Percentiles rank a stretch among this genome's conserved stretches.
These are phyloP conservation scores for Celoporthe dispersa DNA, from an alignment of 2,329 filamentous ascomycete genomes.

Conservation along the genomic window DNA sequence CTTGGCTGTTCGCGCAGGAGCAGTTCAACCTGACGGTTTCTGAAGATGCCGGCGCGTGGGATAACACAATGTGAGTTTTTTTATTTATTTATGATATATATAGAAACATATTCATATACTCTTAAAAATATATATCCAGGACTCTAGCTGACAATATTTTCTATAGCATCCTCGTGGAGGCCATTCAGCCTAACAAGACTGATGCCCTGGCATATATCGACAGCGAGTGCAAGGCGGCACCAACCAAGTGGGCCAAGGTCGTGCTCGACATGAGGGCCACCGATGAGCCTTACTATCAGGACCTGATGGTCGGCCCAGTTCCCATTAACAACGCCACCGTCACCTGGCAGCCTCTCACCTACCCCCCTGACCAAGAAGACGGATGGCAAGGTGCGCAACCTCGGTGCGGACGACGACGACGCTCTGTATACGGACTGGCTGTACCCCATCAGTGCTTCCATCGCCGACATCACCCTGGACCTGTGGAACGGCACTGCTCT, in stretches of 20 bases:
- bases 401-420: slow-evolving; percentile 42
- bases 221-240: slow-evolving; percentile 38
- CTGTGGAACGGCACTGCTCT: slow-evolving; percentile 46
- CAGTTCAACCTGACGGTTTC: slow-evolving; percentile 45
- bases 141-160: neutral
- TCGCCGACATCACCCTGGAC: slow-evolving; percentile 51
- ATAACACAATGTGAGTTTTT: slow-evolving; percentile 40
- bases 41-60: slow-evolving; percentile 42
- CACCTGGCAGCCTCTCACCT: slow-evolving; percentile 45
- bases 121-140: neutral
- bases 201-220: slow-evolving; percentile 52
- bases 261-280: slow-evolving; percentile 46
- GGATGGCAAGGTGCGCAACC: slow-evolving; percentile 44
- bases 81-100: neutral
- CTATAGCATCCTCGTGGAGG: slow-evolving; percentile 40
- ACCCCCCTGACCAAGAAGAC: slow-evolving; percentile 47
- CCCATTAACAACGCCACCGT: slow-evolving; percentile 46
- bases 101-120: neutral
- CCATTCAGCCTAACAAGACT: slow-evolving; percentile 54
- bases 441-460: slow-evolving; percentile 38
- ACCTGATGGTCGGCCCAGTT: slow-evolving; percentile 55
- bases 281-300: slow-evolving; percentile 43
- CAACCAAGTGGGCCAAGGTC: slow-evolving; percentile 49
- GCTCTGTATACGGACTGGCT: slow-evolving; percentile 40
- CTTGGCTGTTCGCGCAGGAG: slow-evolving; percentile 45